Percentiles rank a stretch among this genome's conserved stretches.
phyloP scores from a whole-genome alignment of 306 rosid genomes.

The Trifolium pratense region DNA sequence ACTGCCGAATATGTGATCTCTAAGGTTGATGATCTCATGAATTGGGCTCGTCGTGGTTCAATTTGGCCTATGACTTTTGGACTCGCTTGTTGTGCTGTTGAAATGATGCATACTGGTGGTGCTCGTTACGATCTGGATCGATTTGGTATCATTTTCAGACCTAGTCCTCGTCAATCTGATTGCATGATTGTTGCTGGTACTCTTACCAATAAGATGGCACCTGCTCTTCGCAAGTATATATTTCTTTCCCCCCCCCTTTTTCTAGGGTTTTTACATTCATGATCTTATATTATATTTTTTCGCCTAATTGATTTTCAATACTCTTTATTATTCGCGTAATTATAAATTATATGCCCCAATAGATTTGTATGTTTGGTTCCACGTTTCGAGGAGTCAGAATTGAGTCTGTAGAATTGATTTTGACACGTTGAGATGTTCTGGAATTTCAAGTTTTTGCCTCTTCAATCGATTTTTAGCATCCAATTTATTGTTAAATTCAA shows the following conservation, averaged over 20 bases:
- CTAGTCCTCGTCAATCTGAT: conserved; percentile 97
- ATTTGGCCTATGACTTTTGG: conserved; percentile 99
- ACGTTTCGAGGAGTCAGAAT: too few relatives aligned
- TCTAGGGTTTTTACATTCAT: conserved; percentile 31
- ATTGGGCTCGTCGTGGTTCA: conserved; percentile 96
- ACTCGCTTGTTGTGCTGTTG: conserved; percentile 98
- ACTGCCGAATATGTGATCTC: conserved; percentile 90
- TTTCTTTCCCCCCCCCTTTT: conserved; percentile 2
- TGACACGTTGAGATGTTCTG: too few relatives aligned
- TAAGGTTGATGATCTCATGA: conserved; percentile 89
- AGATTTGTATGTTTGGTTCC: too few relatives aligned
- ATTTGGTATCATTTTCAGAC: conserved; percentile 92
- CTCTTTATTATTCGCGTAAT: not conserved
- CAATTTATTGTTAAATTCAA: too few relatives aligned
- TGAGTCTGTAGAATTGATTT: too few relatives aligned
- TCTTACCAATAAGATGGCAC: conserved; percentile 99
- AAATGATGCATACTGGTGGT: conserved; percentile 99
- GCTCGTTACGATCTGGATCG: conserved; percentile 96
- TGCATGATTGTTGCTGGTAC: conserved; percentile 98
- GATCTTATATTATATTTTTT: too few relatives aligned
- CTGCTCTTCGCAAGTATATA: conserved; percentile 91
- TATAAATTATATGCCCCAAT: not conserved
- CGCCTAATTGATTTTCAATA: not conserved
- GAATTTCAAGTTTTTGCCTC: too few relatives aligned
- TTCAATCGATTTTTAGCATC: too few relatives aligned